Percentiles rank a stretch among this genome's conserved stretches.
Evolutionary conservation across 805 yeast species (phyloP).

Genomic region (Hanseniaspora pseudoguilliermondii): DNA sequence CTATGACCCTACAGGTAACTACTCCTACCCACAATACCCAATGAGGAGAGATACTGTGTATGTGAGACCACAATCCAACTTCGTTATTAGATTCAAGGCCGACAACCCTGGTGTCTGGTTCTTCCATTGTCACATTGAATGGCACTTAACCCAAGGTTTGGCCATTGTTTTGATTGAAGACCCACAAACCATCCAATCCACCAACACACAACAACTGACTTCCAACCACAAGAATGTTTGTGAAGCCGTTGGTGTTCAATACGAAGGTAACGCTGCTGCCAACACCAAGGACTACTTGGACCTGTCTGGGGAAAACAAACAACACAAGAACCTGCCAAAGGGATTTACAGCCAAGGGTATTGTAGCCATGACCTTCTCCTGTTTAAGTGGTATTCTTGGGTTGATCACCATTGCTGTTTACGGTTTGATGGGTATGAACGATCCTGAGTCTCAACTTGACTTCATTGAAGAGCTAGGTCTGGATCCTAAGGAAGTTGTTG

Average conservation of each 20-base stretch:
- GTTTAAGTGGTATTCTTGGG: constrained; percentile 76
- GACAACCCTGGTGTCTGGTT: constrained; percentile 97
- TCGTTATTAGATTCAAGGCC: constrained; percentile 77
- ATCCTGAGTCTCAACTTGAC: constrained; percentile 49
- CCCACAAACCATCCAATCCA: constrained; percentile 52
- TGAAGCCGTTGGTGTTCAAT: constrained; percentile 38
- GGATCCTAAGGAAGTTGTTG: constrained; percentile 31
- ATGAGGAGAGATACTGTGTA: constrained; percentile 72
- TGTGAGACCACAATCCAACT: constrained; percentile 71
- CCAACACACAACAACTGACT: constrained; percentile 43
- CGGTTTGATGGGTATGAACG: constrained; percentile 72
- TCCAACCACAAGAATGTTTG: constrained; percentile 52
- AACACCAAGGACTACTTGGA: constrained; percentile 51
- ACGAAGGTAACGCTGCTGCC: constrained; percentile 81
- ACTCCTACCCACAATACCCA: constrained; percentile 58
- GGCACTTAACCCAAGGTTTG: constrained; percentile 95
- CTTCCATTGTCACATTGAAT: constrained; percentile 97
- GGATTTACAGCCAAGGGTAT: constrained; percentile 94
- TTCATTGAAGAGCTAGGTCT: constrained; percentile 37
- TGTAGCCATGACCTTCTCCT: constrained; percentile 85
- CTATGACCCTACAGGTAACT: constrained; percentile 40
- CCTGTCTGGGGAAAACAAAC: constrained; percentile 63
- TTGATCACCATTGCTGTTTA: constrained; percentile 61
- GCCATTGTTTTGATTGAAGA: constrained; percentile 74
- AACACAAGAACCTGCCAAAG: constrained; percentile 51